phyloP scores from a whole-genome alignment of 805 yeast genomes.

The Hemisphaericaspora nanyangensis region DNA sequence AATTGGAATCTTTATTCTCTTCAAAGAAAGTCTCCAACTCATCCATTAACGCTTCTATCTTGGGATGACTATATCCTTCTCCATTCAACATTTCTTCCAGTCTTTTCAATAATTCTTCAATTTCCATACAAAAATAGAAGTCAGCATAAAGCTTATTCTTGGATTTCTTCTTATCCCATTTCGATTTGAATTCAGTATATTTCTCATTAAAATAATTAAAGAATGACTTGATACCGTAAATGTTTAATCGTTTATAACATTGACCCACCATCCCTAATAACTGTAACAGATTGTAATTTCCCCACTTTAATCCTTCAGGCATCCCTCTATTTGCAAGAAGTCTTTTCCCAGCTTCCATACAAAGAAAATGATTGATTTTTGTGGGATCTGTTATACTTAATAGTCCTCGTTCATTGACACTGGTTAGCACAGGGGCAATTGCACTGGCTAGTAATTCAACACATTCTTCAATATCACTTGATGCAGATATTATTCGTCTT shows the following conservation, averaged over 20 bases:
- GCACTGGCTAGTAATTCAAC: conserved; percentile 58
- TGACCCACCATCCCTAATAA: conserved; percentile 70
- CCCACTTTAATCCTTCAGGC: conserved; percentile 74
- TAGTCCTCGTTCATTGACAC: conserved; percentile 61
- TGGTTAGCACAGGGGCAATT: conserved; percentile 57
- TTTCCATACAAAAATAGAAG: conserved; percentile 52
- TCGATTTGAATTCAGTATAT: conserved; percentile 53
- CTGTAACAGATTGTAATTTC: conserved; percentile 57
- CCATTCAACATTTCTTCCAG: conserved; percentile 3
- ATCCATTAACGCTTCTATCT: conserved; percentile 56
- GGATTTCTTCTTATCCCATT: conserved; percentile 53
- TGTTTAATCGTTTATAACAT: conserved; percentile 60
- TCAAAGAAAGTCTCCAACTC: conserved; percentile 57
- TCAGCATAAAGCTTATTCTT: conserved; percentile 59
- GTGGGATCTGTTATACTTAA: conserved; percentile 65
- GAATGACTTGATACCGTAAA: conserved; percentile 81
- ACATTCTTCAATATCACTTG: conserved; percentile 52
- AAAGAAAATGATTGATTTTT: conserved; percentile 63
- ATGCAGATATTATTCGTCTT: conserved; percentile 51
- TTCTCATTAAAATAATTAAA: conserved; percentile 62
- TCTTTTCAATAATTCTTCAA: conserved; percentile 37
- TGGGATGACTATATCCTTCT: conserved; percentile 52
- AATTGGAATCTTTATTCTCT: conserved; percentile 38
- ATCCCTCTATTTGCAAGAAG: conserved; percentile 49
- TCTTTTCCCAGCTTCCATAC: conserved; percentile 64